These are phyloP conservation scores for Debaryomyces fabryi DNA, from an alignment of 1,139 yeast species.

Conservation along the genomic window DNA sequence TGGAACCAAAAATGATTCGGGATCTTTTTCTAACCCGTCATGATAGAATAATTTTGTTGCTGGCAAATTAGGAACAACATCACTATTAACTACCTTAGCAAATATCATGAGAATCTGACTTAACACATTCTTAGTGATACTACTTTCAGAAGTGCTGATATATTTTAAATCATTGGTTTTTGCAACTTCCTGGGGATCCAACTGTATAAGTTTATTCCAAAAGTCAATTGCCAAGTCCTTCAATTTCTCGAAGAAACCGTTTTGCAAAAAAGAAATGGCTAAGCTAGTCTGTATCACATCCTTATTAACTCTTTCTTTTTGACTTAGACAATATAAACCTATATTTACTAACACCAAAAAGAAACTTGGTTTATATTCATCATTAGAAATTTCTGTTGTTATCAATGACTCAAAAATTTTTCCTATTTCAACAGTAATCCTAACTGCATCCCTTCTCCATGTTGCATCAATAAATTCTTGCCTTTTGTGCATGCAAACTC, in stretches of 20 bases:
- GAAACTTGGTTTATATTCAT: conserved; percentile 26
- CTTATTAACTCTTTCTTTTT: conserved; percentile 33
- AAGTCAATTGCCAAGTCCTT: conserved; percentile 24
- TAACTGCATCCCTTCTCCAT: conserved; percentile 44
- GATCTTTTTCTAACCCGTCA: conserved; percentile 22
- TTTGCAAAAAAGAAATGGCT: conserved; percentile 49
- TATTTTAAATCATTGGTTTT: conserved; percentile 38
- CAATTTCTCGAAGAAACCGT: conserved; percentile 41
- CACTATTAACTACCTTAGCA: conserved; percentile 37
- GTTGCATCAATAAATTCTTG: conserved; percentile 40
- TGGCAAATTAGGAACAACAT: conserved; percentile 27
- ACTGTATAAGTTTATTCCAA: conserved; percentile 23
- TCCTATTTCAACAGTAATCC: conserved; percentile 42
- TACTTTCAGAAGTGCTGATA: conserved; percentile 37
- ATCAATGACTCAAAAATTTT: conserved; percentile 29
- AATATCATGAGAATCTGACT: conserved; percentile 45
- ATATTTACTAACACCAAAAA: conserved; percentile 33
- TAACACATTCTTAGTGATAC: conserved; percentile 43
- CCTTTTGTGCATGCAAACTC: conserved; percentile 47
- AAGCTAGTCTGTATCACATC: conserved; percentile 46
- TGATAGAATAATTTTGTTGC: conserved; percentile 29
- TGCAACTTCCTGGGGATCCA: conserved; percentile 24
- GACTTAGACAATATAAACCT: conserved; percentile 27
- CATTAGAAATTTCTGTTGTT: conserved; percentile 24
- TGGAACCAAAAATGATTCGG: conserved; percentile 25